phyloP scores from a whole-genome alignment of 129 eudicot species.

The Pseudognaphalium luteoalbum region DNA sequence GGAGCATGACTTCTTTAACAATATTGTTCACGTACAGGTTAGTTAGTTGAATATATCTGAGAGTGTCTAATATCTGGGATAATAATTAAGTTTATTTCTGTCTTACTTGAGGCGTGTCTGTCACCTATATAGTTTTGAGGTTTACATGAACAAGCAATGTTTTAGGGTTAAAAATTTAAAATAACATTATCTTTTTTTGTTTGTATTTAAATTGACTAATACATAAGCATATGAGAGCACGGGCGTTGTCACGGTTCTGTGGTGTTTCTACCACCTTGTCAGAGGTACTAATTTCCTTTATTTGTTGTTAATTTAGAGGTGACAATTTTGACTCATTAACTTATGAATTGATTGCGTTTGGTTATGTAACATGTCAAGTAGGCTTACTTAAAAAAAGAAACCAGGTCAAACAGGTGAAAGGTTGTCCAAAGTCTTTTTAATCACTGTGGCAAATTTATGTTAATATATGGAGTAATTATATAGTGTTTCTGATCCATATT shows the following conservation, averaged over 20 bases:
- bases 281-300: conserved; percentile 37
- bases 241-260: conserved; percentile 69
- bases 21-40: conserved; percentile 82
- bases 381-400: too few species aligned
- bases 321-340: too few species aligned
- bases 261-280: conserved; percentile 45
- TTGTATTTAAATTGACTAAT: conserved; percentile 17
- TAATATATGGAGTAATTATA: too few species aligned
- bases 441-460: too few species aligned
- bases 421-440: conserved; percentile 3
- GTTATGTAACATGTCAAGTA: too few species aligned
- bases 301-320: too few species aligned
- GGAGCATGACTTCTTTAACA: conserved; percentile 41
- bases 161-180: too few species aligned
- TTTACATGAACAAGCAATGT: background rate
- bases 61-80: too few species aligned
- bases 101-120: background rate
- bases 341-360: too few species aligned
- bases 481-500: too few species aligned
- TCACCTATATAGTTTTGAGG: background rate
- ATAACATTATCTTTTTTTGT: background rate
- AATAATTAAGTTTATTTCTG: background rate
- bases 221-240: conserved; percentile 81
- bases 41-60: background rate
- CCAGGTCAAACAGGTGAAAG: too few species aligned